phyloP scores from a whole-genome alignment of 495 filamentous ascomycete genomes.

The Podospora fimiseda region DNA sequence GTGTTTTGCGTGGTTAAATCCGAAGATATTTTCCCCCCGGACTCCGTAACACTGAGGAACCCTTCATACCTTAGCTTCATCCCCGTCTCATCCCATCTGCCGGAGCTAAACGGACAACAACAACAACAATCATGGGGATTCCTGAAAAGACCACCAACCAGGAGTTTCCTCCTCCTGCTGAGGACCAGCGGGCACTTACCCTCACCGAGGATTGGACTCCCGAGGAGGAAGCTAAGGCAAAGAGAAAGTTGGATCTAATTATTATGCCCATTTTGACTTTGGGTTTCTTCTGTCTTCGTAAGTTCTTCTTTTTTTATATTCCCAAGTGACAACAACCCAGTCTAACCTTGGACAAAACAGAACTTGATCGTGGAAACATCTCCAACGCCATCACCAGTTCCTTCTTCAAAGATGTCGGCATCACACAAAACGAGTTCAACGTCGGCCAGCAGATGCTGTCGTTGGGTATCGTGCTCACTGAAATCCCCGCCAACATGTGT shows the following conservation, averaged over 20 bases:
- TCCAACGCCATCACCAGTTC: conserved; percentile 27
- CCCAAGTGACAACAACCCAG: not conserved
- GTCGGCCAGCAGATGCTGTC: conserved; percentile 51
- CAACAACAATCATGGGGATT: conserved; percentile 7
- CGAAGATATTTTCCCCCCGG: not conserved
- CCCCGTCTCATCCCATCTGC: not conserved
- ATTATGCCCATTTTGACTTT: conserved; percentile 45
- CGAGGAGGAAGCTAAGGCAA: conserved; percentile 31
- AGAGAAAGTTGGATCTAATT: conserved; percentile 46
- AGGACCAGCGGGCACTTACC: conserved; percentile 25
- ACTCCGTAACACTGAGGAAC: not conserved
- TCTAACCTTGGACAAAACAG: conserved; percentile 32
- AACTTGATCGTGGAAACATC: conserved; percentile 27
- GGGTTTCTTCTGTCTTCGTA: conserved; percentile 52
- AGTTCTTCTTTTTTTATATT: conserved; percentile 21
- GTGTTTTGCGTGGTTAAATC: not conserved
- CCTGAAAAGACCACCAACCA: conserved; percentile 2
- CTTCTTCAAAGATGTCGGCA: conserved; percentile 46
- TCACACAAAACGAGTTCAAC: conserved; percentile 54
- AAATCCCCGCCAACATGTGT: conserved; percentile 54
- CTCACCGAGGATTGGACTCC: conserved; percentile 29
- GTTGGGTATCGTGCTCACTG: conserved; percentile 50
- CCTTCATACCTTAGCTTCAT: not conserved
- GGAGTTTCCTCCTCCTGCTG: conserved; percentile 12
- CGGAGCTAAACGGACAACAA: not conserved